Evolutionary conservation across 805 yeast genomes (phyloP), one percentile per base, ranked within the genome.

Genomic region (Candida tibetensis): DNA sequence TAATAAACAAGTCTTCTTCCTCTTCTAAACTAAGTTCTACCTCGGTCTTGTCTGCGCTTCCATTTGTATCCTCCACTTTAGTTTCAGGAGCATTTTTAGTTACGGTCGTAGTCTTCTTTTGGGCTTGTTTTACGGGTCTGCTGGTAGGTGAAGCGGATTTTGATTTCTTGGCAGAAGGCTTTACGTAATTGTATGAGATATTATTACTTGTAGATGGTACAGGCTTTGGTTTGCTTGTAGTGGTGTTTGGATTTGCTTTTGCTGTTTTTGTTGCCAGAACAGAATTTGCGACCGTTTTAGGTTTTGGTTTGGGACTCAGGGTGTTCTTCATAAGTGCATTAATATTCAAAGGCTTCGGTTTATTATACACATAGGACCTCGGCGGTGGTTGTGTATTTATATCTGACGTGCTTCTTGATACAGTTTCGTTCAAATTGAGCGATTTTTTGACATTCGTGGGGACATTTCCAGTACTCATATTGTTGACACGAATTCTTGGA

Each of bases 331-430:
- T 66, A 28, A 66, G 42, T 16, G 56, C 53, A 28, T 52, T 52
- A 17, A 66, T 51, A 40, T 67, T 63, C 39, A 68, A 41, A 1
- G 72, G 72, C 41, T 62, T 58, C 2, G 74, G 72, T 44, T 66
- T 59, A 22, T 49, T 60, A 47, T 67, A 69, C 6, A 57, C 47
- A 41, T 65, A 66, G 17, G 53, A 51, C 31, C 47, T 30, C n/a
- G n/a, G 37, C 29, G 9, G 30, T 15, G 17, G 31, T 21, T 22
- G 35, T 17, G 41, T 42, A 15, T 46, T 46, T 28, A 55, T 36
- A 28, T 58, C 62, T n/a, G 64, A 34, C 3, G 58, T 48, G 36
- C 57, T 52, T 28, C 48, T 57, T 6, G 58, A 49, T 4, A 43
- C 43, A 15, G 28, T n/a, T 12, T n/a, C 14, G 14, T 26, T 12